Evolutionary conservation across 805 yeast genomes (phyloP), one percentile per base, ranked within the genome.

Genomic region (Hemisphaericaspora nanyangensis): DNA sequence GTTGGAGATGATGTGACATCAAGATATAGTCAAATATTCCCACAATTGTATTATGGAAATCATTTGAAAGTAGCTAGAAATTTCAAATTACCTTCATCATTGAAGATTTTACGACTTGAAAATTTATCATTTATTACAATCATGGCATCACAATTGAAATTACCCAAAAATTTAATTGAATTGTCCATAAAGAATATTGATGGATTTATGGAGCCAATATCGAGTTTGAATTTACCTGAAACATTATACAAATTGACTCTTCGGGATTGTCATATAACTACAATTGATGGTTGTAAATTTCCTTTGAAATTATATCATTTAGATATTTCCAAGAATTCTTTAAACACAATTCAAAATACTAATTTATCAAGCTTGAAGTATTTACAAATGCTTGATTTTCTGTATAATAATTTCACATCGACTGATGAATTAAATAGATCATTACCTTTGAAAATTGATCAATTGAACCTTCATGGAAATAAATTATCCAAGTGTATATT

Each of bases 381-480:
- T 18, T 34, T 38, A 17, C 24, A 34, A 11, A 10, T 11, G 4
- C 13, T 38, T 13, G 15, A 34, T 18, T 29, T 38, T 11, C 38
- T 31, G 36, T 26, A 34, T 16, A 38, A 38, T 29, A 17, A 25
- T 5, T 25, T 38, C 19, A 22, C 32, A 7, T 16, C 31, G 4
- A 24, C 28, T 22, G 11, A 10, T 6, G 10, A 15, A 8, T 22
- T 34, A 13, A 20, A 29, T 17, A 7, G 20, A 5, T 12, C 17
- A 3, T 15, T 34, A 26, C 42, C 42, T 17, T 10, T n/a, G 6
- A 15, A 25, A 19, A 13, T 34, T 12, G 16, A 25, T 2, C 19
- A 17, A 7, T 19, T 38, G 16, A 38, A 38, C 19, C 28, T 38
- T 11, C 38, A 34, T n/a, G 36, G 36, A 17, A 38, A 38, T 16